These are phyloP conservation scores for Talaromyces sp. DNA, from an alignment of 2,329 filamentous ascomycete species.

Conservation along the genomic window DNA sequence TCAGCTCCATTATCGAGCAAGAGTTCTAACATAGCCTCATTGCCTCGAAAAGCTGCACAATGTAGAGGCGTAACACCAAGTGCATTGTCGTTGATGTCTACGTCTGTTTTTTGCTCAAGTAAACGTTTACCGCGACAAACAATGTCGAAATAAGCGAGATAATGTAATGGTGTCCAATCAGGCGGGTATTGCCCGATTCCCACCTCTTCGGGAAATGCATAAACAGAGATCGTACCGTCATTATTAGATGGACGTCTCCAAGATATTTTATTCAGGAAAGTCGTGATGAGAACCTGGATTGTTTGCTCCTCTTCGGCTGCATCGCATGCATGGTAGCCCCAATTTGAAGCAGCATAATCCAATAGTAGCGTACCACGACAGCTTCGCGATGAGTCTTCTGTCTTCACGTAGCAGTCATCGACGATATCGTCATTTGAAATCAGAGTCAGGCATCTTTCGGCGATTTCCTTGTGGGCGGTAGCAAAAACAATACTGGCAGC, in stretches of 20 bases:
- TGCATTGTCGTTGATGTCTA: constrained; percentile 27
- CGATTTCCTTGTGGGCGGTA: constrained; percentile 27
- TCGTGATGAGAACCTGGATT: constrained; percentile 28
- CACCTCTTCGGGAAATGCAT: constrained; percentile 23
- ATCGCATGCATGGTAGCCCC: constrained; percentile 30
- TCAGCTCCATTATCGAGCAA: constrained; percentile 28
- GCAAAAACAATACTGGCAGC: constrained; percentile 31
- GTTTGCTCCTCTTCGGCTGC: constrained; percentile 30
- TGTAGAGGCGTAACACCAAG: constrained; percentile 29
- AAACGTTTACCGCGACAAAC: constrained; percentile 25
- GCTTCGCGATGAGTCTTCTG: constrained; percentile 17
- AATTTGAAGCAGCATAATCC: constrained; percentile 29
- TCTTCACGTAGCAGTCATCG: constrained; percentile 30
- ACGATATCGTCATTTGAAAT: constrained; percentile 31
- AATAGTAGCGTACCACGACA: constrained; percentile 21
- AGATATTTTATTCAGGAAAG: constrained; percentile 33
- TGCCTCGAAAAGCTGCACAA: constrained; percentile 29
- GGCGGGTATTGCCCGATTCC: constrained; percentile 27
- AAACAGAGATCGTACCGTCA: constrained; percentile 5
- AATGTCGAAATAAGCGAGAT: constrained; percentile 31
- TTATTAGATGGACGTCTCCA: constrained; percentile 30
- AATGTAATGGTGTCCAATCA: constrained; percentile 31
- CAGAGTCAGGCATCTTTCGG: constrained; percentile 27
- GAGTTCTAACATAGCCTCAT: constrained; percentile 30
- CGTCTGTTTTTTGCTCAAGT: constrained; percentile 25